Evolutionary conservation across 192 early-diverging fungal species (phyloP), one percentile per base, ranked within the genome.

Genomic region (Phycomyces blakesleeanus): DNA sequence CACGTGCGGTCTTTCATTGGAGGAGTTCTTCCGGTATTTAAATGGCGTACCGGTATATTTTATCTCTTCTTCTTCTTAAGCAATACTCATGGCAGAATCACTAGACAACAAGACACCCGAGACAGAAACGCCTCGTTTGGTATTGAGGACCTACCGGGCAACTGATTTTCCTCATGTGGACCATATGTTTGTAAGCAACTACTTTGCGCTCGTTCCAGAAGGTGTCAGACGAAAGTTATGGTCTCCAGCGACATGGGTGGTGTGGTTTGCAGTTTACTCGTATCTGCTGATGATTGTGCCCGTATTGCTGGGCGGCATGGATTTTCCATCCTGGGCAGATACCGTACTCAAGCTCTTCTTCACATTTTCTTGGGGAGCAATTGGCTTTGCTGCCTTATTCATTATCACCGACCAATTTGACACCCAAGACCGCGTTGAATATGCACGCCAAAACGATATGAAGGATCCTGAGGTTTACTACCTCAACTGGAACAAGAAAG

Each of bases 381-480:
- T 73, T 41, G 56, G 65, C 2, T 63, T 73, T 42, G 61, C 61
- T 7, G 64, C 49, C 3, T 5, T 76, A 14, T 66, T 76, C 37
- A 51, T 66, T 5, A 40, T 55, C 12, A 69, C 64, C 1, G 74
- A 76, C 22, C 59, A 61, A 25, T 63, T 71, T 41, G 74, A 70
- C 10, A 51, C 58, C 0, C 50, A 57, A 27, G 60, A 55, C 4
- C 50, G 56, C 15, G 64, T 76, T 8, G 68, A 76, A 25, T 27
- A 57, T 29, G 65, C 20, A 24, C 49, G 65, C 8, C 58, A 62
- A 29, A 71, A 67, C 26, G 74, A 76, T 25, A 22, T 76, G 52
- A 53, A 40, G 21, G 68, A 76, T 47, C 69, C 69, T 1, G 64
- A 76, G 26, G 34, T 42, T 34, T 67, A 59, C 24, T 76, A 76